Evolutionary conservation across 768 basidiomycete species (phyloP).

Genomic region (Clitopilus passeckerianus): DNA sequence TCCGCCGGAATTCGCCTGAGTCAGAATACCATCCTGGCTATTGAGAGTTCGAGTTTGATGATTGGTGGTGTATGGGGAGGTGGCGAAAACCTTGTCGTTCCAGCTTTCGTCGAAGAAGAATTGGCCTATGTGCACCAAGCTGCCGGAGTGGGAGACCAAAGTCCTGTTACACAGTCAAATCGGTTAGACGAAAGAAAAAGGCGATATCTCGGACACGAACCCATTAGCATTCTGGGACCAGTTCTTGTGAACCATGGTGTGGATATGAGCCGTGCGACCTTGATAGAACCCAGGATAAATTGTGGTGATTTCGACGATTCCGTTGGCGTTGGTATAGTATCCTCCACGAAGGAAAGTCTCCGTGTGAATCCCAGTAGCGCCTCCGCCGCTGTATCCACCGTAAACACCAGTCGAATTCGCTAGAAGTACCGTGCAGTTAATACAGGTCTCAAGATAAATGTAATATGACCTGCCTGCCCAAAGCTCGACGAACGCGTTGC

Average conservation of each 20-base stretch:
- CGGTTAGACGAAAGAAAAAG: constrained; percentile 16
- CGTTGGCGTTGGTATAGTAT: constrained; percentile 8
- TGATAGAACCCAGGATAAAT: constrained; percentile 26
- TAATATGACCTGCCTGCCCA: neutral
- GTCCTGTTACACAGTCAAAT: constrained; percentile 26
- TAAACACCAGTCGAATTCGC: neutral
- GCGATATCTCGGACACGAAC: constrained; percentile 10
- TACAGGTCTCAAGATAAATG: neutral
- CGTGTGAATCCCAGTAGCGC: neutral
- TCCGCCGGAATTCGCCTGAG: constrained; percentile 14
- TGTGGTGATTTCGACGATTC: constrained; percentile 24
- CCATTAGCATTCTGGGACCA: constrained; percentile 6
- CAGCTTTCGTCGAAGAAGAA: constrained; percentile 29
- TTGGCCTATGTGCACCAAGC: constrained; percentile 26
- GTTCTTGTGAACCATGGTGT: constrained; percentile 23
- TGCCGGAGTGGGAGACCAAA: constrained; percentile 20
- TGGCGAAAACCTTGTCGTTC: constrained; percentile 20
- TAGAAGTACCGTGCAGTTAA: neutral
- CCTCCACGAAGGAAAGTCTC: neutral
- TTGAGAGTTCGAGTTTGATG: constrained; percentile 21
- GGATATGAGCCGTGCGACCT: constrained; percentile 28
- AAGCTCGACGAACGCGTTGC: neutral
- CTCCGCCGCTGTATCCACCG: neutral
- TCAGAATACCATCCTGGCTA: constrained; percentile 23
- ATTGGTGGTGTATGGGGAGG: constrained; percentile 20